phyloP scores from a whole-genome alignment of 2,329 filamentous ascomycete genomes.

The Rhynchosporium graminicola region DNA sequence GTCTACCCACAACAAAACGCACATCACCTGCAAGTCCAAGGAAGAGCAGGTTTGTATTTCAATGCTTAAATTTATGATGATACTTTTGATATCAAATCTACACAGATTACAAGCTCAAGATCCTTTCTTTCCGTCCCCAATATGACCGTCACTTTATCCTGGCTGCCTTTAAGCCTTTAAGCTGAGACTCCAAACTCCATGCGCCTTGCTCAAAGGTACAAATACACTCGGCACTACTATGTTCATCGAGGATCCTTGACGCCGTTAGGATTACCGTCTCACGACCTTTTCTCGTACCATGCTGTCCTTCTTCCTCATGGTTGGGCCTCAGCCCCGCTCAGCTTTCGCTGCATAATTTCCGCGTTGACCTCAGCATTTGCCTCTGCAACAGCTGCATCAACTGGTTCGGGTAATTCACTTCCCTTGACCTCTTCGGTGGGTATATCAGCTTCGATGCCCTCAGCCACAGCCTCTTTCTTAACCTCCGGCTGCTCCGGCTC shows the following conservation, averaged over 20 bases:
- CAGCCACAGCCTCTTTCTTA: conserved; percentile 40
- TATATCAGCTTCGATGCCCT: conserved; percentile 37
- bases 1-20: too few relatives aligned
- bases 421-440: conserved; percentile 27
- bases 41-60: neutral
- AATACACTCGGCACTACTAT: conserved; percentile 13
- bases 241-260: neutral
- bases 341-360: conserved; percentile 36
- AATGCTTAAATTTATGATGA: conserved; percentile 1
- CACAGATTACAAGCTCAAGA: neutral
- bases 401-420: conserved; percentile 19
- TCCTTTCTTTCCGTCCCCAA: neutral
- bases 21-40: neutral
- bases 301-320: neutral
- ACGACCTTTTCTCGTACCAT: neutral
- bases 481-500: conserved; percentile 39
- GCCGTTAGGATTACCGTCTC: neutral
- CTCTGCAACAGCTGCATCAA: conserved; percentile 14
- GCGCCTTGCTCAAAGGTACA: conserved; percentile 22
- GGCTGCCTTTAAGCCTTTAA: conserved; percentile 3
- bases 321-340: conserved; percentile 25
- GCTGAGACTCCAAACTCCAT: conserved; percentile 18
- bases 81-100: neutral
- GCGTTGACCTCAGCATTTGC: conserved; percentile 39
- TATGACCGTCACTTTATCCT: conserved; percentile 12